Percentiles rank a stretch among this genome's conserved stretches.
Conservation (phyloP, 1,284 basidiomycete genomes). For the Heterobasidion irregulare region DNA sequence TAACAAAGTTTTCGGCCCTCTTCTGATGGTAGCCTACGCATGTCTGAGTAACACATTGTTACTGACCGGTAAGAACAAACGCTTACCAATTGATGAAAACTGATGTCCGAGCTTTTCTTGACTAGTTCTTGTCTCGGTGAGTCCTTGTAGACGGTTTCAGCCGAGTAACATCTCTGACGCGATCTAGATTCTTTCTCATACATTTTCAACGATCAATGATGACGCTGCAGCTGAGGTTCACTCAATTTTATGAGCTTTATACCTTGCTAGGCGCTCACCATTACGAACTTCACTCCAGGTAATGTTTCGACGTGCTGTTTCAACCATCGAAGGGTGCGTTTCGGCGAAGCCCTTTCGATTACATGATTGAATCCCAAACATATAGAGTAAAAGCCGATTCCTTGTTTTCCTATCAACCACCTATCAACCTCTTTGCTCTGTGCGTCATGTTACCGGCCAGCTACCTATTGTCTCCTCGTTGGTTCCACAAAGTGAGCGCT, state of each 20-base stretch:
- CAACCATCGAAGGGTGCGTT: conserved; percentile 77
- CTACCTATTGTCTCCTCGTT: conserved; percentile 67
- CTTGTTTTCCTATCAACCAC: conserved; percentile 89
- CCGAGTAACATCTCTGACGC: conserved; percentile 6
- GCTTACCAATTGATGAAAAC: conserved; percentile 2
- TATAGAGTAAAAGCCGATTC: conserved; percentile 78
- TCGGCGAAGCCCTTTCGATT: background rate
- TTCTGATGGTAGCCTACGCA: conserved; percentile 82
- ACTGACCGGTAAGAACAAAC: conserved; percentile 51
- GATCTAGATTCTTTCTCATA: conserved; percentile 82
- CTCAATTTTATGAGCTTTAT: background rate
- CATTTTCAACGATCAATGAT: conserved; percentile 85
- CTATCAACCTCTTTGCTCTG: conserved; percentile 79
- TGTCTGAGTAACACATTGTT: conserved; percentile 84
- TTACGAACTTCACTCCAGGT: conserved; percentile 38
- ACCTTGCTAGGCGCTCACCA: background rate
- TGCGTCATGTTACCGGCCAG: conserved; percentile 78
- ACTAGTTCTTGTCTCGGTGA: conserved; percentile 69
- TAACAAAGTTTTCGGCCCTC: conserved; percentile 78
- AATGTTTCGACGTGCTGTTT: conserved; percentile 89
- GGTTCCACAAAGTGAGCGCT: conserved; percentile 73
- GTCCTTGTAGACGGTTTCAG: conserved; percentile 17
- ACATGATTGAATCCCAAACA: conserved; percentile 16
- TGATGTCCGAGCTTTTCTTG: background rate
- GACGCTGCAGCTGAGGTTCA: conserved; percentile 85